phyloP scores from a whole-genome alignment of 352 stramenopile genomes.

The Globisporangium solare region DNA sequence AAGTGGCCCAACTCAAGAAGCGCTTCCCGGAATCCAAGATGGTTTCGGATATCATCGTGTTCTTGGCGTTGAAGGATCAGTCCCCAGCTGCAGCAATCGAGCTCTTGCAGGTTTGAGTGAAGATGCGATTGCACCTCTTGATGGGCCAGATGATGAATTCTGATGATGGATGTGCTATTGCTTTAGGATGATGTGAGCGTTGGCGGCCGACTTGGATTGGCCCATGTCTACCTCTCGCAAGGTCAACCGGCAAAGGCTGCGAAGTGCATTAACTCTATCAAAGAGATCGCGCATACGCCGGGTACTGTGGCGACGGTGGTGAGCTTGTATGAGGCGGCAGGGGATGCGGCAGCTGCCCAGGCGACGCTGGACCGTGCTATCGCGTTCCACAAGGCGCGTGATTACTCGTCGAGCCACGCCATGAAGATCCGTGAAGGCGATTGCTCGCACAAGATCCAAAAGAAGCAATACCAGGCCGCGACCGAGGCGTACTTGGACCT shows the following conservation, averaged over 20 bases:
- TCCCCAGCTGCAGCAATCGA: constrained; percentile 47
- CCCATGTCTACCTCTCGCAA: constrained; percentile 68
- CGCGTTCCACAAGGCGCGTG: constrained; percentile 40
- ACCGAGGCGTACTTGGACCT: constrained; percentile 62
- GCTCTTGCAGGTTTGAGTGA: constrained; percentile 27
- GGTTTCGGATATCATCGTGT: constrained; percentile 55
- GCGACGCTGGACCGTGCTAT: constrained; percentile 47
- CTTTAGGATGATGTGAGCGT: constrained; percentile 34
- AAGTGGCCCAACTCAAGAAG: constrained; percentile 43
- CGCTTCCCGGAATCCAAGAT: constrained; percentile 56
- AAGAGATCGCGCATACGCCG: constrained; percentile 53
- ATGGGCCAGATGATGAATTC: too few relatives aligned
- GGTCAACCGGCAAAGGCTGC: constrained; percentile 29
- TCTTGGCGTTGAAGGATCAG: constrained; percentile 66
- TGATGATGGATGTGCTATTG: neutral
- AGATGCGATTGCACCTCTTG: too few relatives aligned
- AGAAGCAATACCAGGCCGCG: constrained; percentile 67
- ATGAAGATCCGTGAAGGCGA: constrained; percentile 79
- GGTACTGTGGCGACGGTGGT: constrained; percentile 81
- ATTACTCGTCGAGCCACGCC: constrained; percentile 49
- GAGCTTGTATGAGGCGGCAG: constrained; percentile 60
- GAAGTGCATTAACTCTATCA: constrained; percentile 56
- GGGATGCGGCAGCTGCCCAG: constrained; percentile 44
- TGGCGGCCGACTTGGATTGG: constrained; percentile 57
- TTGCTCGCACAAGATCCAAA: constrained; percentile 75